These are phyloP conservation scores for Hyphopichia wangnamkhiaoensis DNA, from an alignment of 1,139 yeast species.

Conservation along the genomic window DNA sequence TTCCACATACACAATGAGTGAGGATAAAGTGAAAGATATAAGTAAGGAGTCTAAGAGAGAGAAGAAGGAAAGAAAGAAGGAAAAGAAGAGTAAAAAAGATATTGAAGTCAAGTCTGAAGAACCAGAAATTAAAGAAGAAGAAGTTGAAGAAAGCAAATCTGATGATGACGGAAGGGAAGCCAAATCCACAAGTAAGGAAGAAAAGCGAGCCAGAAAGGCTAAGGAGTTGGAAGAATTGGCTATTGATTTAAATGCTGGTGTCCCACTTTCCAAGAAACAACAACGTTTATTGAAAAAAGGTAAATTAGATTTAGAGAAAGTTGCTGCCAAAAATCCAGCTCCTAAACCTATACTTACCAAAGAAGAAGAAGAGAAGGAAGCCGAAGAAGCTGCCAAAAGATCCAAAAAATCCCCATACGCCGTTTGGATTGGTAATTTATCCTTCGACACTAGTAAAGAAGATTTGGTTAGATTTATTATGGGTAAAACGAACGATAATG, in stretches of 20 bases:
- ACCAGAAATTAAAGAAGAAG: conserved; percentile 16
- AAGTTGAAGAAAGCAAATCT: conserved; percentile 13
- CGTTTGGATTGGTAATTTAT: conserved; percentile 92
- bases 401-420: conserved; percentile 59
- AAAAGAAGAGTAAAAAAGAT: conserved; percentile 17
- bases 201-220: conserved; percentile 7
- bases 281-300: conserved; percentile 84
- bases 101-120: conserved; percentile 15
- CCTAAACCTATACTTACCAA: conserved; percentile 37
- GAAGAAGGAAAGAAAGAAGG: conserved; percentile 25
- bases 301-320: conserved; percentile 59
- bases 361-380: conserved; percentile 27
- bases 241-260: conserved; percentile 73
- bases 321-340: conserved; percentile 51
- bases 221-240: conserved; percentile 60
- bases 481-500: conserved; percentile 51
- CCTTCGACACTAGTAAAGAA: conserved; percentile 81
- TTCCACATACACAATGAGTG: conserved; percentile 7
- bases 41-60: conserved; percentile 28
- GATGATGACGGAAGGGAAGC: conserved; percentile 11
- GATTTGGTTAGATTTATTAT: conserved; percentile 68
- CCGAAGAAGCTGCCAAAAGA: conserved; percentile 24
- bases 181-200: conserved; percentile 17
- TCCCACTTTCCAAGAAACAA: conserved; percentile 90
- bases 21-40: conserved; percentile 9